Evolutionary conservation across 306 rosid species (phyloP).

Genomic region (Alnus glutinosa): DNA sequence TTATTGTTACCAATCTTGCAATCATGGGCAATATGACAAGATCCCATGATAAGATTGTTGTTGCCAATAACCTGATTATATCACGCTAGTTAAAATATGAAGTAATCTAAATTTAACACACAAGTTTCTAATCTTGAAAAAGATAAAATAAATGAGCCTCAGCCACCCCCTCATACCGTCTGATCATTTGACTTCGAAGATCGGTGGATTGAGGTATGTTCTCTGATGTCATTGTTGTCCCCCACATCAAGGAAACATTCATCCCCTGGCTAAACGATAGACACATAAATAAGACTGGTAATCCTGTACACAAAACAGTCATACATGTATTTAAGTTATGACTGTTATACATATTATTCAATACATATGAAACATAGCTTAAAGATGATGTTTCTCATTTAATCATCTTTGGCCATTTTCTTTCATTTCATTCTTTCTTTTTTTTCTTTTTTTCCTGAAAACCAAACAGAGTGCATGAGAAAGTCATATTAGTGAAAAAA

Average conservation of each 20-base stretch:
- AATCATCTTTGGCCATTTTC: not conserved
- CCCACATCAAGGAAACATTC: conserved; percentile 88
- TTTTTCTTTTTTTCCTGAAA: not conserved
- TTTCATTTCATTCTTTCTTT: not conserved
- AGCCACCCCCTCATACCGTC: conserved; percentile 52
- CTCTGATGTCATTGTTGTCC: conserved; percentile 82
- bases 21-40: conserved; percentile 95
- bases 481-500: not conserved
- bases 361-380: not conserved
- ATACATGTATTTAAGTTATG: conserved; percentile 21
- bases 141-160: not conserved
- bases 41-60: conserved; percentile 92
- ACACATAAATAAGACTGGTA: conserved; percentile 21
- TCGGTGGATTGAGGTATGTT: conserved; percentile 79
- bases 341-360: not conserved
- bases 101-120: conserved; percentile 12
- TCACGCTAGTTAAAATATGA: conserved; percentile 20
- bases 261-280: conserved; percentile 65
- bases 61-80: conserved; percentile 77
- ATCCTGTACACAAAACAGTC: conserved; percentile 17
- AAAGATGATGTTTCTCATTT: not conserved
- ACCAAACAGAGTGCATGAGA: conserved; percentile 3
- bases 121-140: not conserved
- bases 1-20: conserved; percentile 79
- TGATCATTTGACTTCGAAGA: conserved; percentile 77